Evolutionary conservation across 768 basidiomycete species (phyloP).

Genomic region (Favolaschia claudopus): DNA sequence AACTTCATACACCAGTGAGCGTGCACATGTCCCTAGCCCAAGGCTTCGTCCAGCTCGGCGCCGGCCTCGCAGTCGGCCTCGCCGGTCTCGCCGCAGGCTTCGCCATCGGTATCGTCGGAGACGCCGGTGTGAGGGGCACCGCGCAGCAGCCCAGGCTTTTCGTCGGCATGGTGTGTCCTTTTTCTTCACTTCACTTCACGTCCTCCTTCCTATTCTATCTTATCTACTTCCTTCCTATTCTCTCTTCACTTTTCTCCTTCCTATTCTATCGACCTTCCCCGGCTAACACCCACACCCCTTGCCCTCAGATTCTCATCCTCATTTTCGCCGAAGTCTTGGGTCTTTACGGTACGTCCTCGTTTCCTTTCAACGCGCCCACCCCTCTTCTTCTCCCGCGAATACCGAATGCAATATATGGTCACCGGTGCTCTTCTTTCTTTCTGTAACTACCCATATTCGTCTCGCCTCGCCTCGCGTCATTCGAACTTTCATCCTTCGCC

Average conservation of each 20-base stretch:
- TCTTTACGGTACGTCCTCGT: constrained; percentile 74
- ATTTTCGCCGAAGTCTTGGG: constrained; percentile 97
- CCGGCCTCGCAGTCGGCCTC: constrained; percentile 90
- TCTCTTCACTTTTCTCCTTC: too few relatives aligned
- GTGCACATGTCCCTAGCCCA: constrained; percentile 89
- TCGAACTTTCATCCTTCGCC: too few relatives aligned
- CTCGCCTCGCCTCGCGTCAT: too few relatives aligned
- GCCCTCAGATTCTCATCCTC: constrained; percentile 86
- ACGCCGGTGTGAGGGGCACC: constrained; percentile 97
- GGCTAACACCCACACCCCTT: too few relatives aligned
- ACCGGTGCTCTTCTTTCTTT: too few relatives aligned
- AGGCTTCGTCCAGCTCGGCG: constrained; percentile 94
- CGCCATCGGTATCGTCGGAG: constrained; percentile 98
- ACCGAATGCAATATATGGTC: too few relatives aligned
- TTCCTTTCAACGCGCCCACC: background rate
- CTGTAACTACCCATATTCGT: too few relatives aligned
- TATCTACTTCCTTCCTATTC: too few relatives aligned
- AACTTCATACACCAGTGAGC: constrained; percentile 54
- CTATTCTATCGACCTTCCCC: too few relatives aligned
- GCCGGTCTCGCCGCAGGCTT: constrained; percentile 97
- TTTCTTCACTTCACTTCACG: background rate
- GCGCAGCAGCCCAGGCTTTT: constrained; percentile 95
- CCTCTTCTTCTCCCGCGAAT: background rate
- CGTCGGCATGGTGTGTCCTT: constrained; percentile 83
- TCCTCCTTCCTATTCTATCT: too few relatives aligned